Evolutionary conservation across 2,329 filamentous ascomycete species (phyloP).

Genomic region (Incumbomyces lentus): DNA sequence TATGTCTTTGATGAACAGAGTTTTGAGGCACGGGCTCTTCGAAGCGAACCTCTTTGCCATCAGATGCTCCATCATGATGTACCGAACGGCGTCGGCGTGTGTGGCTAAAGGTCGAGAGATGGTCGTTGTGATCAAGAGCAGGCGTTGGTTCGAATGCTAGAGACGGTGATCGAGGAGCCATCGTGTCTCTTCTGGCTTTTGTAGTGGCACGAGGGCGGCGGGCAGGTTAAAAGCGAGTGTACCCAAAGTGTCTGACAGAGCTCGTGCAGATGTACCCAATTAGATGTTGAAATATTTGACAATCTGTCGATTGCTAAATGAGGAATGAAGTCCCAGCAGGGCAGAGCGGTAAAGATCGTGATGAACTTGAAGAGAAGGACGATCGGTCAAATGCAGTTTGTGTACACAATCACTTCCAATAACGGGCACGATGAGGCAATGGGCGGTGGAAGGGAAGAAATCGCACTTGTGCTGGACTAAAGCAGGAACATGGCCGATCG

Average conservation of each 20-base stretch:
- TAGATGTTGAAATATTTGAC: neutral
- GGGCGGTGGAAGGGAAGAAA: neutral
- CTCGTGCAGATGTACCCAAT: constrained; percentile 3
- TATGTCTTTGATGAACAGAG: constrained; percentile 29
- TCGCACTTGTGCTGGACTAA: neutral
- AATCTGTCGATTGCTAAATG: neutral
- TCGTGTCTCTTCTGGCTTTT: constrained; percentile 1
- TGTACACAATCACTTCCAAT: neutral
- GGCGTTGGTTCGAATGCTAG: constrained; percentile 18
- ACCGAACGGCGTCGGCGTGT: constrained; percentile 3
- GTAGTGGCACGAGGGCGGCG: neutral
- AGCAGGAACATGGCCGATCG: constrained; percentile 5
- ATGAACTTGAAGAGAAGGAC: neutral
- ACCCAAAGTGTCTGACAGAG: neutral
- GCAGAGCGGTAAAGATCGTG: neutral
- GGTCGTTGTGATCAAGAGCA: constrained; percentile 17
- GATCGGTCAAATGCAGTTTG: no score
- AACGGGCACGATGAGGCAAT: no score
- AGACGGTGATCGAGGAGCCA: constrained; percentile 18
- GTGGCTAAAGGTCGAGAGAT: constrained; percentile 15
- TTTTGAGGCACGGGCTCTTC: constrained; percentile 23
- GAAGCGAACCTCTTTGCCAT: constrained; percentile 34
- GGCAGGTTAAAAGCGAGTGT: neutral
- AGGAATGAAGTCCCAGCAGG: neutral
- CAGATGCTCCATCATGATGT: neutral